These are phyloP conservation scores for Ricinus communis DNA, from an alignment of 345 rosid genomes.

Conservation along the genomic window DNA sequence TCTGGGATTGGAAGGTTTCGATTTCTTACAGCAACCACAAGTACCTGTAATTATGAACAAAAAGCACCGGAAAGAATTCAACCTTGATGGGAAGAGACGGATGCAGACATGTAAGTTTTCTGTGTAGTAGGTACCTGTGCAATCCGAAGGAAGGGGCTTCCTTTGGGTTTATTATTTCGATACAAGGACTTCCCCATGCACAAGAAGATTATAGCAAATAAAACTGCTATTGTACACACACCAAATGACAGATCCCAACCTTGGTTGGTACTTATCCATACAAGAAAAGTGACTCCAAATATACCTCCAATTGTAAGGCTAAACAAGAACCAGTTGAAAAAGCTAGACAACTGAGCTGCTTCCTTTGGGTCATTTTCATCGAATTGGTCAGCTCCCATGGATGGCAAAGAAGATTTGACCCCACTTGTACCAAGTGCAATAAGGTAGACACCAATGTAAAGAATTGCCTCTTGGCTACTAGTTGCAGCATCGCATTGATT, in stretches of 20 bases:
- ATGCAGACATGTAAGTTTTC: background rate
- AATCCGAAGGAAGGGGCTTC: constrained; percentile 49
- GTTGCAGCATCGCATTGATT: constrained; percentile 40
- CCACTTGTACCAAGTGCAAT: constrained; percentile 57
- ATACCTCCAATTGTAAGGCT: constrained; percentile 49
- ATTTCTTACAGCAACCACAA: constrained; percentile 46
- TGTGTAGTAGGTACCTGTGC: constrained; percentile 37
- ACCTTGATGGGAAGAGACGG: background rate
- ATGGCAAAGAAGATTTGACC: constrained; percentile 52
- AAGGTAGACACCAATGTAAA: constrained; percentile 50
- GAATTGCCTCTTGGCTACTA: constrained; percentile 35
- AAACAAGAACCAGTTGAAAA: constrained; percentile 65
- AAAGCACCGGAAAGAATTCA: background rate
- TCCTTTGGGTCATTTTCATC: constrained; percentile 46
- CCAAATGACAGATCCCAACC: constrained; percentile 64
- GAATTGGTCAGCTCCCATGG: constrained; percentile 67
- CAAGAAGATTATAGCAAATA: constrained; percentile 31
- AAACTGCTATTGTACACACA: constrained; percentile 31
- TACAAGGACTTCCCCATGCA: constrained; percentile 54
- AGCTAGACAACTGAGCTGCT: constrained; percentile 46
- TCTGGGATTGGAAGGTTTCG: constrained; percentile 42
- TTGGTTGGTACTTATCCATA: constrained; percentile 48
- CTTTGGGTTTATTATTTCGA: constrained; percentile 42
- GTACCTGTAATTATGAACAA: constrained; percentile 32
- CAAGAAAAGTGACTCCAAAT: constrained; percentile 48